Evolutionary conservation across 1,139 yeast genomes (phyloP).

Genomic region (Kurtzmaniella quercitrusa): DNA sequence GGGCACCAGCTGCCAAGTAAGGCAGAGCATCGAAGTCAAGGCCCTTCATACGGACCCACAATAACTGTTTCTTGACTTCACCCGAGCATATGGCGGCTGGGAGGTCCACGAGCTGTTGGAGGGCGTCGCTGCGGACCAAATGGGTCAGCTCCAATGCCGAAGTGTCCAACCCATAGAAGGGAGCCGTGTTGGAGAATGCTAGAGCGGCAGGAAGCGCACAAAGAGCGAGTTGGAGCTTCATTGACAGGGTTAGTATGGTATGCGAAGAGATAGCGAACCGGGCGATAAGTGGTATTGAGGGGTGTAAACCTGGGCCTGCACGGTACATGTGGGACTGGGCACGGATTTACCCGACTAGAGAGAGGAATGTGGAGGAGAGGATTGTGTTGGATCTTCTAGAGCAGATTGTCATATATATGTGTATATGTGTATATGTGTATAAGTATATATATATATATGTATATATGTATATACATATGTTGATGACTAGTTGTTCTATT

Average conservation of each 20-base stretch:
- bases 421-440: too few species aligned
- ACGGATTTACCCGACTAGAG: background rate
- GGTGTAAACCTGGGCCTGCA: background rate
- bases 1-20: constrained; percentile 6
- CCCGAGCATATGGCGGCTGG: background rate
- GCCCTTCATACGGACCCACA: background rate
- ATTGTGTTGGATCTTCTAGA: too few species aligned
- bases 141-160: background rate
- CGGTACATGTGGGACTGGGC: background rate
- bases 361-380: too few species aligned
- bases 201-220: constrained; percentile 12
- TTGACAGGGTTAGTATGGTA: constrained; percentile 7
- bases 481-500: too few species aligned
- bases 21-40: background rate
- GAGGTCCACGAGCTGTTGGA: background rate
- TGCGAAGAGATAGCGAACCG: background rate
- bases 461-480: too few species aligned
- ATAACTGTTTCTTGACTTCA: background rate
- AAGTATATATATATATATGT: too few species aligned
- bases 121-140: background rate
- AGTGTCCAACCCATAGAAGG: constrained; percentile 13
- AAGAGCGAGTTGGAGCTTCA: constrained; percentile 12
- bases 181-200: constrained; percentile 32
- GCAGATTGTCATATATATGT: too few species aligned
- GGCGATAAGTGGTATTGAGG: background rate